Percentiles rank a stretch among this genome's conserved stretches.
These are phyloP conservation scores for Phytophthora nicotianae DNA, from an alignment of 352 stramenopile species.

Conservation along the genomic window DNA sequence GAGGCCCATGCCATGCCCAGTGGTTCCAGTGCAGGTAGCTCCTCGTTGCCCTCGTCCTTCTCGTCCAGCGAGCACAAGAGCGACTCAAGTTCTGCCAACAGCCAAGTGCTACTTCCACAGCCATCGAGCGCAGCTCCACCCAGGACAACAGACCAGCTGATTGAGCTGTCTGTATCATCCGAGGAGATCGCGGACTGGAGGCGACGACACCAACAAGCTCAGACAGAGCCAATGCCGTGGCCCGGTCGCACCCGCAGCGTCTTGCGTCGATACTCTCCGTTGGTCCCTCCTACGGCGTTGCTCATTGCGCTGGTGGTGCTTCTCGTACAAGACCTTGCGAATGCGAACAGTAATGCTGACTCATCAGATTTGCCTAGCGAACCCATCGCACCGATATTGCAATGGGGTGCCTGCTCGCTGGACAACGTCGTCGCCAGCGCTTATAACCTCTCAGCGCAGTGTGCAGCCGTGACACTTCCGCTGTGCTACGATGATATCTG, in stretches of 20 bases:
- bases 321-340: conserved; percentile 38
- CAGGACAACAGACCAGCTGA: conserved; percentile 26
- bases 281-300: conserved; percentile 38
- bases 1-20: conserved; percentile 41
- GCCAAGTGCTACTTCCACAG: conserved; percentile 8
- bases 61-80: conserved; percentile 40
- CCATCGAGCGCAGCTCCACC: conserved; percentile 20
- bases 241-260: conserved; percentile 36
- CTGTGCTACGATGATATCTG: conserved; percentile 58
- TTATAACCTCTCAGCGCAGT: conserved; percentile 43
- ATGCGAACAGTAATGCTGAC: conserved; percentile 25
- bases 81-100: conserved; percentile 23
- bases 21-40: conserved; percentile 19
- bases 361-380: conserved; percentile 12
- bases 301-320: conserved; percentile 40
- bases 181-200: conserved; percentile 28
- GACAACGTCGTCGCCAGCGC: conserved; percentile 29
- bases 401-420: conserved; percentile 44
- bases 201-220: conserved; percentile 17
- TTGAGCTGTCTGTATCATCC: conserved; percentile 41
- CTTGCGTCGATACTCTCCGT: conserved; percentile 36
- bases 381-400: conserved; percentile 15
- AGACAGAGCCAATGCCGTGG: conserved; percentile 35
- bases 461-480: conserved; percentile 42
- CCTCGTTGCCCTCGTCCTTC: conserved; percentile 28